Base-by-base conservation (phyloP, 2,329 filamentous ascomycete species). In the Aspergillus sergii region DNA sequence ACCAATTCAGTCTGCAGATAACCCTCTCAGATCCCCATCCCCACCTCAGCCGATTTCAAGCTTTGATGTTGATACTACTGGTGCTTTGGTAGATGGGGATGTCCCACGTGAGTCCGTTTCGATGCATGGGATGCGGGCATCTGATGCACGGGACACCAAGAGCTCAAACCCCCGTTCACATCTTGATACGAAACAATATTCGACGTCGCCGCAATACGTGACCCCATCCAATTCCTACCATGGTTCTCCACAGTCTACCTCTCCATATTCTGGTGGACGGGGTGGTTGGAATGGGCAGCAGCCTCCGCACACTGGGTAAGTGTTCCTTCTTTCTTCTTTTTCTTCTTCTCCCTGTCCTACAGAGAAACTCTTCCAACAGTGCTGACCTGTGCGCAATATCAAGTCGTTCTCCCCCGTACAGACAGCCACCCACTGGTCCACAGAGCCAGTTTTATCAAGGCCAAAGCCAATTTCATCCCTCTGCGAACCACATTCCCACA, bases 391-490 rank as follows among this genome's bases (percentile, higher is more conserved):
- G 19, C 8, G 11, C 12, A 30, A 59, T 21, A 64, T 79, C 80
- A 66, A 89, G 86, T 34, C 89, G 89, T 76, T 89, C 89, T 50
- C 83, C 85, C 23, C 83, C 88, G 34, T 89, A 90, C 71, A 80
- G 85, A 48, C 85, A 87, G 69, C 78, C 83, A 16, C 80, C 84
- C 50, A 83, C 79, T 62, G 84, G 81, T 9, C 83, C 86, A 6
- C 83, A 86, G 64, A 82, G 80, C 34, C 83, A 86, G 51, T 88
- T 85, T 70, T 85, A 86, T 69, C 84, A 82, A 65, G 80, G 80
- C 26, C 76, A 48, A 28, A 19, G 45, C 23, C 45, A 48, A 26
- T 26, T 26, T 48, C 45, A 48, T 14, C 21, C 23, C 14, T 26
- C 45, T 14, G 21, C 77, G 63, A 69, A 67, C 34, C 72, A 73